Evolutionary conservation across 208 protist genomes (phyloP).

Genomic region (Leishmania amazonensis): DNA sequence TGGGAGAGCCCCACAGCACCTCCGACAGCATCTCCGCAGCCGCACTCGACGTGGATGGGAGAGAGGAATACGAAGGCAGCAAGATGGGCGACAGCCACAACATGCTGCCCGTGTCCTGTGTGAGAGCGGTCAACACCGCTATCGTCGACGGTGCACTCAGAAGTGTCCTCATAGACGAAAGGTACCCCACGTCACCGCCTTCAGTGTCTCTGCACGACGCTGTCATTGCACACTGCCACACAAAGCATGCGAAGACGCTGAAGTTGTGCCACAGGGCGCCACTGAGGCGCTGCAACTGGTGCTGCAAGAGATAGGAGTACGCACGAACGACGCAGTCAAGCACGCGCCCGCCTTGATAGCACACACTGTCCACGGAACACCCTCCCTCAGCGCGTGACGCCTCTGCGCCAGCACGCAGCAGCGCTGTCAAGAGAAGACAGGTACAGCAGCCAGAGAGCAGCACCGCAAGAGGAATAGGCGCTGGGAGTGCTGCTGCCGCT

Average conservation of each 20-base stretch:
- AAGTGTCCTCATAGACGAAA: not conserved
- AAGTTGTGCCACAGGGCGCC: slow-evolving; percentile 17
- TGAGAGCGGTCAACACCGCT: slow-evolving; percentile 7
- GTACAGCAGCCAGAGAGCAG: slow-evolving; percentile 6
- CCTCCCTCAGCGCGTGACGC: not conserved
- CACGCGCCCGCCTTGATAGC: not conserved
- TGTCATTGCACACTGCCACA: slow-evolving; percentile 9
- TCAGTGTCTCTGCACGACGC: not conserved
- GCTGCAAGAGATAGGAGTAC: slow-evolving; percentile 24
- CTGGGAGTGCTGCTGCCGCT: not conserved
- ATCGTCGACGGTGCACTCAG: not conserved
- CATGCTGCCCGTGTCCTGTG: slow-evolving; percentile 14
- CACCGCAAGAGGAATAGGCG: not conserved
- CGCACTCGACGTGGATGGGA: not conserved
- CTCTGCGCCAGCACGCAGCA: not conserved
- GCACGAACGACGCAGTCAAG: not conserved
- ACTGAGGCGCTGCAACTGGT: slow-evolving; percentile 31
- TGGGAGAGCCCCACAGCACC: not conserved
- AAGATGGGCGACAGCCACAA: slow-evolving; percentile 27
- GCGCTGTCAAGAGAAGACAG: not conserved
- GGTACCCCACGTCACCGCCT: not conserved
- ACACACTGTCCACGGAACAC: not conserved
- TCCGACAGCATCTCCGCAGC: not conserved
- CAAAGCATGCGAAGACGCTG: not conserved
- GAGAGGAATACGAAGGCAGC: not conserved